phyloP scores from a whole-genome alignment of 2,329 filamentous ascomycete genomes.

The Fusarium sulawesiense region DNA sequence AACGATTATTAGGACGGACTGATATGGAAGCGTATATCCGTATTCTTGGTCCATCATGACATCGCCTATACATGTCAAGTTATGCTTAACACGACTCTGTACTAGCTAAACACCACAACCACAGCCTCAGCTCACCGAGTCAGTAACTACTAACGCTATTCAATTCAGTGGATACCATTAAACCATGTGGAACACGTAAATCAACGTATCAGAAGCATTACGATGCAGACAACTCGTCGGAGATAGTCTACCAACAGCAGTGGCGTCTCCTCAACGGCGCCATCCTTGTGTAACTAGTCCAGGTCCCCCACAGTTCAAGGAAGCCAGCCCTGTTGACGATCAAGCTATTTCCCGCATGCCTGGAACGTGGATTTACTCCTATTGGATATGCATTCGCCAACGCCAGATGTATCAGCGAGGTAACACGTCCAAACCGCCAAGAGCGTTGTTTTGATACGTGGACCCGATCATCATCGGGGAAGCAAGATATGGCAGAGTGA shows the following conservation, averaged over 20 bases:
- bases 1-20: not conserved
- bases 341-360: not conserved
- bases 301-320: not conserved
- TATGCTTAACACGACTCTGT: not conserved
- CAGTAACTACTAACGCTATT: not conserved
- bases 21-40: not conserved
- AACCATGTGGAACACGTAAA: not conserved
- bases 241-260: constrained; percentile 7
- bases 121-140: not conserved
- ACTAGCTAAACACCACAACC: not conserved
- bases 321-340: not conserved
- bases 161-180: not conserved
- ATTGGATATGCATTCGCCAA: not conserved
- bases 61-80: not conserved
- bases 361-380: not conserved
- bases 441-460: not conserved
- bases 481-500: not conserved
- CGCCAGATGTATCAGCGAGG: too few relatives aligned
- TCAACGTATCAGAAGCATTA: not conserved
- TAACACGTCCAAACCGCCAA: not conserved
- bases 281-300: not conserved
- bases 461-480: not conserved
- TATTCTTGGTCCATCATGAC: too few relatives aligned
- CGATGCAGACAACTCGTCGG: constrained; percentile 7
- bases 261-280: constrained; percentile 11